A percentile compares a stretch with the other conserved stretches of the same genome.
phyloP scores from a whole-genome alignment of 352 stramenopile genomes.

The Pythium periplocum region DNA sequence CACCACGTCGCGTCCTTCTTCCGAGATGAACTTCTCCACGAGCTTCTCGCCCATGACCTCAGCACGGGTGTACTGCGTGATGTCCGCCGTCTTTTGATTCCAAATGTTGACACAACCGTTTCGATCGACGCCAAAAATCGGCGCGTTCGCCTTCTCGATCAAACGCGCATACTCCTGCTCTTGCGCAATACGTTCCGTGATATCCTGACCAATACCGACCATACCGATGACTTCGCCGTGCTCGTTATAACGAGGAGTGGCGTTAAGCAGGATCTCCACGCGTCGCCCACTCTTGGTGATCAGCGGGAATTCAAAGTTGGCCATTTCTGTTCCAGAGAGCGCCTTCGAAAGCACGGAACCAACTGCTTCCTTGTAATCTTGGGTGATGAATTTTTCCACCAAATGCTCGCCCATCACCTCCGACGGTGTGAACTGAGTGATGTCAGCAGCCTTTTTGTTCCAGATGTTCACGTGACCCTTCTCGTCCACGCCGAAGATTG shows the following conservation, averaged over 20 bases:
- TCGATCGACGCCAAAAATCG: slow-evolving; percentile 89
- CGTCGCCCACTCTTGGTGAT: slow-evolving; percentile 75
- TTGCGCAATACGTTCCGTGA: slow-evolving; percentile 82
- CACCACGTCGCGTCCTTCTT: slow-evolving; percentile 44
- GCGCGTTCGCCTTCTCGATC: slow-evolving; percentile 89
- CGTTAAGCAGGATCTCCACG: slow-evolving; percentile 84
- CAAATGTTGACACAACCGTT: slow-evolving; percentile 89
- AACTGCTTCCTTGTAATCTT: slow-evolving; percentile 67
- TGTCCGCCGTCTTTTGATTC: slow-evolving; percentile 89
- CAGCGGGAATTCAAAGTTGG: slow-evolving; percentile 85
- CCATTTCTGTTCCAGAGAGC: slow-evolving; percentile 50
- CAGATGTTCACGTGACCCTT: slow-evolving; percentile 85
- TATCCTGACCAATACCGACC: slow-evolving; percentile 83
- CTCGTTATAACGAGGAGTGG: slow-evolving; percentile 81
- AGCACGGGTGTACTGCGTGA: slow-evolving; percentile 65
- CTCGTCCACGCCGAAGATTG: slow-evolving; percentile 86
- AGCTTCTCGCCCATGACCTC: slow-evolving; percentile 62
- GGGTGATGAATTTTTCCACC: slow-evolving; percentile 88
- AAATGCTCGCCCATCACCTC: slow-evolving; percentile 89
- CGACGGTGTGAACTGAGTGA: slow-evolving; percentile 85
- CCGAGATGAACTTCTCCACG: slow-evolving; percentile 53
- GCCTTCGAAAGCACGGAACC: slow-evolving; percentile 54
- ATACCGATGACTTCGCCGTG: slow-evolving; percentile 78
- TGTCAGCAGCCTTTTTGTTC: slow-evolving; percentile 90
- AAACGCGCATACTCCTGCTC: slow-evolving; percentile 85